Conservation (phyloP, 768 basidiomycete genomes). For the Russula vinacea region DNA sequence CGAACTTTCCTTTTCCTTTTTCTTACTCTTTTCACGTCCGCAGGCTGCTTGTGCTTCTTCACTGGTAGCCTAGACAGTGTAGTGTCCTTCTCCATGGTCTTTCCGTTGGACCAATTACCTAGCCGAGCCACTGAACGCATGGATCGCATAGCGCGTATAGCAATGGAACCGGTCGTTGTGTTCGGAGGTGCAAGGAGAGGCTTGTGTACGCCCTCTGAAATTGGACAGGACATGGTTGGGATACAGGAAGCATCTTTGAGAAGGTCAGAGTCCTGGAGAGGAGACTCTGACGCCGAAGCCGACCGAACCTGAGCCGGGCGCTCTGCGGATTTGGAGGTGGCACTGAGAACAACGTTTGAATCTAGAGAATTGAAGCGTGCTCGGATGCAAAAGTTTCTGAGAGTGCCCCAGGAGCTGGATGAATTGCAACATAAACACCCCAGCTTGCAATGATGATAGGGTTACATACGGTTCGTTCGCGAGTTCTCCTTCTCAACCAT, state of each 20-base stretch:
- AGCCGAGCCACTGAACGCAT: constrained; percentile 70
- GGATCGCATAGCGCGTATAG: constrained; percentile 72
- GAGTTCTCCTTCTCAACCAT: constrained; percentile 42
- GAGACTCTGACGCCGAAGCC: constrained; percentile 27
- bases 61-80: constrained; percentile 32
- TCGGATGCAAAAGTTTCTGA: constrained; percentile 38
- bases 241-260: not conserved
- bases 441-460: not conserved
- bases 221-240: not conserved
- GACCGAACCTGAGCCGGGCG: constrained; percentile 25
- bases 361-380: constrained; percentile 65
- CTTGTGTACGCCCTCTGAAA: constrained; percentile 24
- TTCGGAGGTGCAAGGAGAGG: constrained; percentile 23
- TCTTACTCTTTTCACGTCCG: constrained; percentile 38
- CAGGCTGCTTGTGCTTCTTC: constrained; percentile 38
- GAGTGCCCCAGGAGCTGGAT: constrained; percentile 48
- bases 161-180: constrained; percentile 56
- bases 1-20: constrained; percentile 26
- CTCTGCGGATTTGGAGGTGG: constrained; percentile 28
- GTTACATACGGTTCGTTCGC: constrained; percentile 43
- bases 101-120: constrained; percentile 66
- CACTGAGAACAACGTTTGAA: constrained; percentile 40
- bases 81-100: constrained; percentile 39
- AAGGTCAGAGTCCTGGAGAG: constrained; percentile 21
- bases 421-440: constrained; percentile 9